Percentiles rank a stretch among this genome's conserved stretches.
phyloP scores from a whole-genome alignment of 176 grass and related monocot species.

The Microstegium vimineum region DNA sequence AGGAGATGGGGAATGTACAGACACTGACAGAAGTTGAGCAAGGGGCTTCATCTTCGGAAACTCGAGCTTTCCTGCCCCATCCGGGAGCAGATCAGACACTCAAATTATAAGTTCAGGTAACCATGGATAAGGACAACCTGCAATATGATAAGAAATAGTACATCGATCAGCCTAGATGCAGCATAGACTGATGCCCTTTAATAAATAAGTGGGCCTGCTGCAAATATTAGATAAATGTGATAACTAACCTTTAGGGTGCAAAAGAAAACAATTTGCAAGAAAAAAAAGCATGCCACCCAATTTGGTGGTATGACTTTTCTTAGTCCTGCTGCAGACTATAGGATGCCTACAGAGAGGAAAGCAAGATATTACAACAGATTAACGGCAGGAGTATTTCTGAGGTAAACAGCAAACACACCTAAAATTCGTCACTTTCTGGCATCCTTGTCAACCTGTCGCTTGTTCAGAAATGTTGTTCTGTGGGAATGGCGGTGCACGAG shows the following conservation, averaged over 20 bases:
- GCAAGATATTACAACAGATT: conserved; percentile 1
- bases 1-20: conserved; percentile 45
- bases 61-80: conserved; percentile 42
- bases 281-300: conserved; percentile 58
- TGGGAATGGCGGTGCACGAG: conserved; percentile 41
- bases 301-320: conserved; percentile 59
- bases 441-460: conserved; percentile 47
- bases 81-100: conserved; percentile 33
- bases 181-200: background rate
- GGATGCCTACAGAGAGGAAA: conserved; percentile 30
- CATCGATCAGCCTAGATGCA: conserved; percentile 4
- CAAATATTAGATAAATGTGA: background rate
- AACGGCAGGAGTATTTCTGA: background rate
- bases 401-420: conserved; percentile 28
- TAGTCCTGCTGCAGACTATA: conserved; percentile 68
- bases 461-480: conserved; percentile 58
- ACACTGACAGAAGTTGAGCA: conserved; percentile 50
- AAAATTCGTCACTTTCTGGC: conserved; percentile 22
- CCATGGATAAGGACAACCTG: conserved; percentile 49
- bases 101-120: conserved; percentile 45
- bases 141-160: background rate
- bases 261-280: conserved; percentile 68
- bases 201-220: background rate
- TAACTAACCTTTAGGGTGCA: conserved; percentile 50
- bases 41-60: conserved; percentile 31